phyloP scores from a whole-genome alignment of 805 yeast species.

The Yarrowia bubula region DNA sequence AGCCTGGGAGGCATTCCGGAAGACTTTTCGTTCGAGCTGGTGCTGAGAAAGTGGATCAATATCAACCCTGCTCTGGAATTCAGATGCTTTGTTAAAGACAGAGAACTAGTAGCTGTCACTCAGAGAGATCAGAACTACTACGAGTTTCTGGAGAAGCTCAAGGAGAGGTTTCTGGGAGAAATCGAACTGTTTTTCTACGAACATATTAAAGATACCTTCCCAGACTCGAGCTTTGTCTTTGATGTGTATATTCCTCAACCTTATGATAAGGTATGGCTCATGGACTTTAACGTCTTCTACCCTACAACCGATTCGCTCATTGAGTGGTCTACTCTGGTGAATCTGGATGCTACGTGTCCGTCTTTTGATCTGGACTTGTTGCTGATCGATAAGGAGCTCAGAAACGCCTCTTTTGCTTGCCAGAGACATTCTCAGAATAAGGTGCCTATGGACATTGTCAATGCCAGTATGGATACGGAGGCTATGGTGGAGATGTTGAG shows the following conservation, averaged over 20 bases:
- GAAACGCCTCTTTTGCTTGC: slow-evolving; percentile 67
- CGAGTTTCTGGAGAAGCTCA: slow-evolving; percentile 57
- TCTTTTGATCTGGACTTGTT: slow-evolving; percentile 49
- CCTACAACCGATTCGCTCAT: slow-evolving; percentile 76
- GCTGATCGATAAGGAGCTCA: slow-evolving; percentile 62
- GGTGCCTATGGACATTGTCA: slow-evolving; percentile 88
- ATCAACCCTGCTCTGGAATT: slow-evolving; percentile 91
- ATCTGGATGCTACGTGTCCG: slow-evolving; percentile 32
- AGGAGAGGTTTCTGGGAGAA: slow-evolving; percentile 47
- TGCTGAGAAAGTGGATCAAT: slow-evolving; percentile 77
- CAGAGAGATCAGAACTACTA: slow-evolving; percentile 88
- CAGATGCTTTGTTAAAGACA: slow-evolving; percentile 71
- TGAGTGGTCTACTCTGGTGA: slow-evolving; percentile 76
- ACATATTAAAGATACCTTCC: slow-evolving; percentile 49
- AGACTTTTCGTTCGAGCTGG: slow-evolving; percentile 52
- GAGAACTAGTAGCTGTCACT: slow-evolving; percentile 65
- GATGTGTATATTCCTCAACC: slow-evolving; percentile 86
- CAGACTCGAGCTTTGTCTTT: slow-evolving; percentile 58
- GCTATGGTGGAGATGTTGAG: slow-evolving; percentile 55
- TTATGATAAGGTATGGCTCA: slow-evolving; percentile 57
- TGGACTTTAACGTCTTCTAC: slow-evolving; percentile 86
- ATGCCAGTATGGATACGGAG: slow-evolving; percentile 68
- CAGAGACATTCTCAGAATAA: slow-evolving; percentile 87
- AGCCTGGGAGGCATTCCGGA: slow-evolving; percentile 28
- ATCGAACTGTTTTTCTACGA: slow-evolving; percentile 58